Evolutionary conservation across 176 grass and related monocot genomes (phyloP).

Genomic region (Alopecurus myosuroides): DNA sequence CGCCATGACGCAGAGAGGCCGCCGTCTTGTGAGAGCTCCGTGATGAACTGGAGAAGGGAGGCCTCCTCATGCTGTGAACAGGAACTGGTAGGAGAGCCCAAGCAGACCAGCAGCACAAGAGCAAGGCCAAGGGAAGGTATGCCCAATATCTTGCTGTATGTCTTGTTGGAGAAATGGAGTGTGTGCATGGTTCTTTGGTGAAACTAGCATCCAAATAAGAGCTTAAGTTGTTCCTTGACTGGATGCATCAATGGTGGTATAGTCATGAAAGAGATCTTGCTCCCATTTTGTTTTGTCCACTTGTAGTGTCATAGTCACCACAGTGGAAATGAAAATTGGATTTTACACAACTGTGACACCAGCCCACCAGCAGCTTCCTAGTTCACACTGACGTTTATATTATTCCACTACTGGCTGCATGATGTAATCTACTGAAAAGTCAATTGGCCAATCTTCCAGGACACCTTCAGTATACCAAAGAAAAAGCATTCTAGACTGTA

Average conservation of each 20-base stretch:
- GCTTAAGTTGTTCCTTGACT: neutral
- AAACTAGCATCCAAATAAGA: constrained; percentile 10
- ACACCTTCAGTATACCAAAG: neutral
- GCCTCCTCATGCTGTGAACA: constrained; percentile 25
- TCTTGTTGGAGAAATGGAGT: neutral
- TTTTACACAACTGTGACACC: neutral
- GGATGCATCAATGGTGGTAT: neutral
- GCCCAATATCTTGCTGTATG: neutral
- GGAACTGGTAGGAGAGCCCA: neutral
- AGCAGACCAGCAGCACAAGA: constrained; percentile 12
- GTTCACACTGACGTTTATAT: constrained; percentile 7
- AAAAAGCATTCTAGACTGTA: neutral
- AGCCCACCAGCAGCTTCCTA: neutral
- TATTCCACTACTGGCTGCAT: neutral
- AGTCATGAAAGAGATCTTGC: neutral
- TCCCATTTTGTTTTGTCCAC: neutral
- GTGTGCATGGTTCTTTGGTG: constrained; percentile 23
- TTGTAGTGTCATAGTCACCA: no score
- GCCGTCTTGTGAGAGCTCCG: neutral
- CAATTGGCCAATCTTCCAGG: neutral
- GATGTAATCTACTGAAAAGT: constrained; percentile 3
- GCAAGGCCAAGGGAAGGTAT: neutral
- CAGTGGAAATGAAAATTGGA: no score
- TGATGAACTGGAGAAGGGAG: constrained; percentile 34
- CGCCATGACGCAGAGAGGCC: constrained; percentile 20